A percentile compares a stretch with the other conserved stretches of the same genome.
Conservation (phyloP, 2,329 filamentous ascomycete species). For the Annulohypoxylon truncatum region DNA sequence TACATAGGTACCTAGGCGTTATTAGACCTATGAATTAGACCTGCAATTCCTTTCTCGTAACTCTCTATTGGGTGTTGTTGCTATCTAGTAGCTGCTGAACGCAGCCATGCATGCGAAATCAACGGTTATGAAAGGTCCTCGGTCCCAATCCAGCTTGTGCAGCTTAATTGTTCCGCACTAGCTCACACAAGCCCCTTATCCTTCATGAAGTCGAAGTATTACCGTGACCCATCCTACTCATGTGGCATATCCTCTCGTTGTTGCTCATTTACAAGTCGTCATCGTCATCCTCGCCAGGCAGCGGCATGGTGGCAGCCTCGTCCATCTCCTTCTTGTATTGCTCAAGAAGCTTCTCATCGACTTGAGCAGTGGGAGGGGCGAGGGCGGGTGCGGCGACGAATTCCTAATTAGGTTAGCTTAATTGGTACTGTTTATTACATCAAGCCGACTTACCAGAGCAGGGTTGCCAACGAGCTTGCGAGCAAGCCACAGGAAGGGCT, state of each 20-base stretch:
- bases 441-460: constrained; percentile 70
- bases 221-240: constrained; percentile 44
- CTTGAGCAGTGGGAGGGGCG: constrained; percentile 89
- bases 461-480: constrained; percentile 98
- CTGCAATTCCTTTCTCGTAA: constrained; percentile 45
- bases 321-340: constrained; percentile 92
- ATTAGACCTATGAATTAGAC: constrained; percentile 24
- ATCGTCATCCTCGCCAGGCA: constrained; percentile 94
- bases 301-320: constrained; percentile 81
- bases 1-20: constrained; percentile 27
- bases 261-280: constrained; percentile 66
- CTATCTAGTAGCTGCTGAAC: constrained; percentile 51
- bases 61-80: constrained; percentile 47
- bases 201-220: constrained; percentile 46
- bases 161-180: constrained; percentile 40
- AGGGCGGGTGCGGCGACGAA: constrained; percentile 96
- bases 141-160: constrained; percentile 43
- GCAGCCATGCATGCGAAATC: constrained; percentile 49
- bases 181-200: constrained; percentile 42
- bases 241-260: constrained; percentile 32
- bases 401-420: constrained; percentile 69
- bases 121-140: constrained; percentile 41
- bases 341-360: constrained; percentile 84
- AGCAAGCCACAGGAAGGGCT: constrained; percentile 99
- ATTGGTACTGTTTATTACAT: not conserved